These are phyloP conservation scores for Penicillium cinerascens DNA, from an alignment of 495 filamentous ascomycete species.

Conservation along the genomic window DNA sequence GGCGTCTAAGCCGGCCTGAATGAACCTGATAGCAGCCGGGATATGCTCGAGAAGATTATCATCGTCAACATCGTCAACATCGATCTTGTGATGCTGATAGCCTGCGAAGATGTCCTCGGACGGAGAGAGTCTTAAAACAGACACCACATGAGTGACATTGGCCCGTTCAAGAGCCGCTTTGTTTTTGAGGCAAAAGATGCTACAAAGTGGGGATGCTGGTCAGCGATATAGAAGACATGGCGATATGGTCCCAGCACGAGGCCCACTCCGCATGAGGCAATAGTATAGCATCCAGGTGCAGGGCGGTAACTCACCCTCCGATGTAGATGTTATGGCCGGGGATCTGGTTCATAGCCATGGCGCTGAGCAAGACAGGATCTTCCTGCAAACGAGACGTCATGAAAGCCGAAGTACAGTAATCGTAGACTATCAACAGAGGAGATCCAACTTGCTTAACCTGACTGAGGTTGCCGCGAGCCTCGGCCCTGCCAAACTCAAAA, in stretches of 20 bases:
- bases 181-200: constrained; percentile 71
- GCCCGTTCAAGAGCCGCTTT: constrained; percentile 61
- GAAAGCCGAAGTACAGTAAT: not conserved
- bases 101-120: constrained; percentile 33
- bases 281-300: not conserved
- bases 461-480: constrained; percentile 14
- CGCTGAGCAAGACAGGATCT: not conserved
- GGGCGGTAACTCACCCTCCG: constrained; percentile 64
- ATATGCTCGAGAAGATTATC: constrained; percentile 83
- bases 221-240: not conserved
- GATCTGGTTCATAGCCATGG: constrained; percentile 51
- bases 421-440: constrained; percentile 1
- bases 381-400: not conserved
- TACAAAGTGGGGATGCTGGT: constrained; percentile 30
- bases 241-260: constrained; percentile 2
- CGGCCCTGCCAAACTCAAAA: constrained; percentile 17
- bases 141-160: constrained; percentile 89
- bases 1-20: constrained; percentile 66
- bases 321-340: constrained; percentile 76
- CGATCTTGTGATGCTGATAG: constrained; percentile 71
- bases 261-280: constrained; percentile 10
- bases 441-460: not conserved
- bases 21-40: constrained; percentile 71
- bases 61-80: constrained; percentile 84
- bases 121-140: constrained; percentile 63